Evolutionary conservation across 768 basidiomycete species (phyloP).

Genomic region (Clavulina sp.): DNA sequence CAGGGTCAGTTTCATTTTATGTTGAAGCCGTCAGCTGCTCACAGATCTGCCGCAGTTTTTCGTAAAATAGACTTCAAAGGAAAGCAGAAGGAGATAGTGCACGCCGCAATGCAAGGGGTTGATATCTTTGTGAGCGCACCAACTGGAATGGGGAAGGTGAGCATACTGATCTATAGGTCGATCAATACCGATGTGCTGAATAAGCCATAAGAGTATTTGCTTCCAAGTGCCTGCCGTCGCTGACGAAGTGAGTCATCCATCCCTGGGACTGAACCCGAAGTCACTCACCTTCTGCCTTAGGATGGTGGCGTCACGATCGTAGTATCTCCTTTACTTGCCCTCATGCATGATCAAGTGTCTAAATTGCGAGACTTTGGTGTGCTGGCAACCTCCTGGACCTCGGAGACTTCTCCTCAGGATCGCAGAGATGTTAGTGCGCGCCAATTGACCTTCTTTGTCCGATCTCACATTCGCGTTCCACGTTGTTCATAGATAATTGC

Average conservation of each 20-base stretch:
- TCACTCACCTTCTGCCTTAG: conserved; percentile 19
- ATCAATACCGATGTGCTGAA: background rate
- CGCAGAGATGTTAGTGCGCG: conserved; percentile 30
- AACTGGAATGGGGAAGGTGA: conserved; percentile 78
- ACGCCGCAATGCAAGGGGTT: conserved; percentile 25
- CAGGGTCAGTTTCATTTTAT: too few species aligned
- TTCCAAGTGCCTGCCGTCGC: conserved; percentile 71
- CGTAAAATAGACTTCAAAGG: conserved; percentile 54
- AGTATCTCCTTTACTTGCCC: conserved; percentile 64
- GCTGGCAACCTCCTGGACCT: conserved; percentile 42
- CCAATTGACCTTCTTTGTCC: background rate
- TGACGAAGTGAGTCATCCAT: conserved; percentile 26
- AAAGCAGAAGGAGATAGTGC: conserved; percentile 32
- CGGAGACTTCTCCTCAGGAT: conserved; percentile 40
- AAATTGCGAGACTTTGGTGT: conserved; percentile 38
- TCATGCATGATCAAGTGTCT: conserved; percentile 73
- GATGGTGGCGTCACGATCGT: conserved; percentile 48
- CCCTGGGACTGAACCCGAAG: background rate
- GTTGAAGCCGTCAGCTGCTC: too few species aligned
- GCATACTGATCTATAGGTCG: conserved; percentile 1
- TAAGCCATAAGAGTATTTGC: conserved; percentile 45
- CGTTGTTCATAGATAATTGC: conserved; percentile 36
- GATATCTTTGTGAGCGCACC: conserved; percentile 72
- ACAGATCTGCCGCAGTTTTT: conserved; percentile 33
- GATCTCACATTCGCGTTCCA: background rate